Evolutionary conservation across 805 yeast species (phyloP).

Genomic region (Kuraishia hungarica): DNA sequence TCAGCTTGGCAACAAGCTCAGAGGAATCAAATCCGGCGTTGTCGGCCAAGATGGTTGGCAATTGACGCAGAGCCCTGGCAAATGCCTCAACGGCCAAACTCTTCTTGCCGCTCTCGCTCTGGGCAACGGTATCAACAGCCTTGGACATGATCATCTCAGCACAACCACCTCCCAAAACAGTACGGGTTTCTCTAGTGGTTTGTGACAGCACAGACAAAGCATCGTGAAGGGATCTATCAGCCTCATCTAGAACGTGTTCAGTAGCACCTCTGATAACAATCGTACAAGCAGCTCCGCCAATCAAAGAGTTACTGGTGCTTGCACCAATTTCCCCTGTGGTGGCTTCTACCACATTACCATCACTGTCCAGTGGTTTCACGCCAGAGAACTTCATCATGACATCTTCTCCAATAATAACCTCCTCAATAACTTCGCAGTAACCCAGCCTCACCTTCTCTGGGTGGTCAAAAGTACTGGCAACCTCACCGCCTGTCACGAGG

Average conservation of each 20-base stretch:
- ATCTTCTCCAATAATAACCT: slow-evolving; percentile 88
- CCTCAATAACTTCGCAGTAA: slow-evolving; percentile 83
- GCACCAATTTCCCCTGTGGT: too few species aligned
- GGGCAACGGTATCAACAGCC: slow-evolving; percentile 90
- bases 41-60: slow-evolving; percentile 93
- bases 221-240: slow-evolving; percentile 94
- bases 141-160: slow-evolving; percentile 91
- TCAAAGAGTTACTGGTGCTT: slow-evolving; percentile 11
- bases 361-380: slow-evolving; percentile 25
- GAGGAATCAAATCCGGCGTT: slow-evolving; percentile 95
- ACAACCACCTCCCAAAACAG: slow-evolving; percentile 92
- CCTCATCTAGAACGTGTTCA: slow-evolving; percentile 96
- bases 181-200: slow-evolving; percentile 86
- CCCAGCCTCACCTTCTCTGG: slow-evolving; percentile 86
- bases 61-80: slow-evolving; percentile 87
- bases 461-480: slow-evolving; percentile 89
- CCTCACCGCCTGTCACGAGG: slow-evolving; percentile 96
- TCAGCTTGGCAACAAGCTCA: slow-evolving; percentile 81
- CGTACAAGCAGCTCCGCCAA: slow-evolving; percentile 94
- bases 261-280: slow-evolving; percentile 96
- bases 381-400: slow-evolving; percentile 90
- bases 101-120: slow-evolving; percentile 86
- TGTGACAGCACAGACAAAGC: slow-evolving; percentile 93
- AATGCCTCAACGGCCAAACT: slow-evolving; percentile 92
- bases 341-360: too few species aligned